Evolutionary conservation across 2,329 filamentous ascomycete species (phyloP).

Genomic region (Teratosphaeria gauchensis): DNA sequence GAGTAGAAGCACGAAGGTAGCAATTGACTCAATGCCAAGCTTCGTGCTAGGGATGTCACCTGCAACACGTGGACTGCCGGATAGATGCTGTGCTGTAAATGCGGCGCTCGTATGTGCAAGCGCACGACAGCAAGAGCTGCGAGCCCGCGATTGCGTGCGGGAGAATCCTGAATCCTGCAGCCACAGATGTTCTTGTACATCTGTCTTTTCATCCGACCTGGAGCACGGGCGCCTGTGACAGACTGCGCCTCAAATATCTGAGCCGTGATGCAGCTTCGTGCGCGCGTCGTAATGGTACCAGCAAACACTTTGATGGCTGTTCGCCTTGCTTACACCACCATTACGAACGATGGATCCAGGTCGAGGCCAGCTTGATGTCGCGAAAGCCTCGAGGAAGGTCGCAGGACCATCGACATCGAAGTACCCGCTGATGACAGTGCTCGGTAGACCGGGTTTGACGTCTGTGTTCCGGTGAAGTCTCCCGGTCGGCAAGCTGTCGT

Average conservation of each 20-base stretch:
- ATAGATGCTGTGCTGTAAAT: background rate
- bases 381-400: background rate
- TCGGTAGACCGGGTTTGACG: background rate
- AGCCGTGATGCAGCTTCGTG: background rate
- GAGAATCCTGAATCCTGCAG: background rate
- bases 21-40: background rate
- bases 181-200: background rate
- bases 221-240: background rate
- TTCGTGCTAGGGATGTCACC: background rate
- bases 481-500: background rate
- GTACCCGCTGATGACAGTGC: background rate
- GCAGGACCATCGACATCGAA: background rate
- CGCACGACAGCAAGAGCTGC: background rate
- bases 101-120: background rate
- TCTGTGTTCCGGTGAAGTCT: background rate
- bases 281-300: background rate
- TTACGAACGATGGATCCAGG: background rate
- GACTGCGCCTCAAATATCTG: background rate
- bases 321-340: background rate
- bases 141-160: background rate
- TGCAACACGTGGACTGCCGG: background rate
- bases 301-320: background rate
- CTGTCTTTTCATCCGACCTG: background rate
- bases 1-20: background rate
- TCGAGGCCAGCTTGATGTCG: background rate